Percentiles rank a stretch among this genome's conserved stretches.
Conservation (phyloP, 2,329 filamentous ascomycete species). For the Colletotrichum truncatum region DNA sequence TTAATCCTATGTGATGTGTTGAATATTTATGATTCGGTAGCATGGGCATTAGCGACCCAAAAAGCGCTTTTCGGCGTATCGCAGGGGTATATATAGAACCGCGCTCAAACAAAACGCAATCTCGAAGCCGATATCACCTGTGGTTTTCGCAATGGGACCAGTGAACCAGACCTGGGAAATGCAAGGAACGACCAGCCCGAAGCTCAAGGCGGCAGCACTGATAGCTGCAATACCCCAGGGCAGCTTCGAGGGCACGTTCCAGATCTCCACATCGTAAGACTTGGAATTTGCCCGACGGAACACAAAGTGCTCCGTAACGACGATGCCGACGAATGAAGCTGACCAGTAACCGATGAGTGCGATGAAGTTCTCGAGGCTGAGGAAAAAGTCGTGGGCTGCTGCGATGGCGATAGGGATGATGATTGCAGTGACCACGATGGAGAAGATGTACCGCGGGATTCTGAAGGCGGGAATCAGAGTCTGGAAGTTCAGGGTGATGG, state of each 20-base stretch:
- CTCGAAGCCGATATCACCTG: conserved; percentile 74
- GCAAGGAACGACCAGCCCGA: conserved; percentile 62
- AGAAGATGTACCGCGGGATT: conserved; percentile 52
- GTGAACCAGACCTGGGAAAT: conserved; percentile 71
- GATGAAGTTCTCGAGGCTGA: conserved; percentile 54
- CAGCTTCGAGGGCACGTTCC: conserved; percentile 52
- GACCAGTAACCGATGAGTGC: conserved; percentile 56
- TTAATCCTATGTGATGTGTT: no score
- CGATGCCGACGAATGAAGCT: conserved; percentile 50
- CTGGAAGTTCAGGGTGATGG: conserved; percentile 49
- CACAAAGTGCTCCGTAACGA: conserved; percentile 52
- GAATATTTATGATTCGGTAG: no score
- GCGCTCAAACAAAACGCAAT: conserved; percentile 64
- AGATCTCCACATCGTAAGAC: conserved; percentile 52
- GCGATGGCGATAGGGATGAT: conserved; percentile 51
- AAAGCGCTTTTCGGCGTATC: conserved; percentile 53
- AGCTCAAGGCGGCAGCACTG: conserved; percentile 50
- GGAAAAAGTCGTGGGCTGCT: conserved; percentile 49
- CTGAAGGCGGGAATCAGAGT: conserved; percentile 46
- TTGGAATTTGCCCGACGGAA: conserved; percentile 51
- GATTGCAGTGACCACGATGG: conserved; percentile 47
- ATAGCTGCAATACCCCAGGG: conserved; percentile 53
- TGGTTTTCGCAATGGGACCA: conserved; percentile 66
- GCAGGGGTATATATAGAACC: conserved; percentile 56
- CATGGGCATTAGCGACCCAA: not conserved